Evolutionary conservation across 306 rosid genomes (phyloP).

Genomic region (Pterocarpus macrocarpus): DNA sequence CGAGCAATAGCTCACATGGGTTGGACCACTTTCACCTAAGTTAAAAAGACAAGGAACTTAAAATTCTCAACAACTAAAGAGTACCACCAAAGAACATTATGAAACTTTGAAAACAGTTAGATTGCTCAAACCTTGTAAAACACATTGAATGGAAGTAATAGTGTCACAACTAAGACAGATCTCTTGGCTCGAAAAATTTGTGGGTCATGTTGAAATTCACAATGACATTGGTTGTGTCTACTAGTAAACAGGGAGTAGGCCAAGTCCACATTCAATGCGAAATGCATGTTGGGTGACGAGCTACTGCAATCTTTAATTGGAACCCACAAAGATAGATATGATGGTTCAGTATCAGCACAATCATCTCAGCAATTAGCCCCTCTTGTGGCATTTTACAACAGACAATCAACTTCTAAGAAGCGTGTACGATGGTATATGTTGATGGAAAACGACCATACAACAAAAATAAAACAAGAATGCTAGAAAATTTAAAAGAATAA

Average conservation of each 20-base stretch:
- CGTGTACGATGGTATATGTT: slow-evolving; percentile 46
- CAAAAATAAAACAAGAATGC: slow-evolving; percentile 42
- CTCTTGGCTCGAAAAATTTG: slow-evolving; percentile 41
- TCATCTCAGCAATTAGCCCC: slow-evolving; percentile 36
- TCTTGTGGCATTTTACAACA: slow-evolving; percentile 36
- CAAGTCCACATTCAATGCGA: slow-evolving; percentile 53
- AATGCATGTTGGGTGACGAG: slow-evolving; percentile 39
- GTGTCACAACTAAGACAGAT: slow-evolving; percentile 41
- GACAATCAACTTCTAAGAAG: slow-evolving; percentile 45
- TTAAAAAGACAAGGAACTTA: not conserved
- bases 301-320: slow-evolving; percentile 55
- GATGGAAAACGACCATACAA: slow-evolving; percentile 61
- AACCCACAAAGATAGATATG: slow-evolving; percentile 71
- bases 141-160: slow-evolving; percentile 44
- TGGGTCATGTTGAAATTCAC: slow-evolving; percentile 60
- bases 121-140: slow-evolving; percentile 37
- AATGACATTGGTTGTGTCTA: slow-evolving; percentile 29
- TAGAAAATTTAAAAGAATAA: not conserved
- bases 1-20: slow-evolving; percentile 32
- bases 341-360: slow-evolving; percentile 45
- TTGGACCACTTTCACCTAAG: slow-evolving; percentile 38
- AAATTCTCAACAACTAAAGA: slow-evolving; percentile 45
- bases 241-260: slow-evolving; percentile 28
- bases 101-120: slow-evolving; percentile 14
- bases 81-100: slow-evolving; percentile 36